Percentiles rank a stretch among this genome's conserved stretches.
These are phyloP conservation scores for Penicillium hordei DNA, from an alignment of 2,329 filamentous ascomycete genomes.

Conservation along the genomic window DNA sequence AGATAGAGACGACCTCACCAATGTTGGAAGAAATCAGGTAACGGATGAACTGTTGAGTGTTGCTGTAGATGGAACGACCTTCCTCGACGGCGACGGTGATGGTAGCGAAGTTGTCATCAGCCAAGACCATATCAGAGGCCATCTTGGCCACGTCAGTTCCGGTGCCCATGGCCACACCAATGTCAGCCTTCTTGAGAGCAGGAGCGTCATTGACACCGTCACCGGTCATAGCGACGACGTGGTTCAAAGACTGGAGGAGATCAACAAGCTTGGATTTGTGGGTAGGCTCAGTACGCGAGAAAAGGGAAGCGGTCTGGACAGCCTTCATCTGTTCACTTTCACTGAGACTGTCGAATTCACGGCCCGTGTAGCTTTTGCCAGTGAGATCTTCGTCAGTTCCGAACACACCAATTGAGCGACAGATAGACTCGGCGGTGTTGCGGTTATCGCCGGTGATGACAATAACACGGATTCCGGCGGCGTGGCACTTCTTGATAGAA, in stretches of 20 bases:
- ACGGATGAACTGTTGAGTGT: slow-evolving; percentile 98
- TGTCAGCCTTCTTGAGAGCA: slow-evolving; percentile 96
- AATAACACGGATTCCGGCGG: slow-evolving; percentile 92
- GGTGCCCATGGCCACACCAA: slow-evolving; percentile 97
- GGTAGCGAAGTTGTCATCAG: slow-evolving; percentile 98
- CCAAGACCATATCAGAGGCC: slow-evolving; percentile 96
- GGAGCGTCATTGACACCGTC: slow-evolving; percentile 98
- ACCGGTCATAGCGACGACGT: slow-evolving; percentile 98
- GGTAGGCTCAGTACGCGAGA: slow-evolving; percentile 90
- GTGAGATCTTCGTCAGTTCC: slow-evolving; percentile 74
- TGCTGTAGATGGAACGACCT: slow-evolving; percentile 98
- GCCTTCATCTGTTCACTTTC: slow-evolving; percentile 78
- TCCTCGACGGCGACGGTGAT: slow-evolving; percentile 96
- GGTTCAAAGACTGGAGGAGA: slow-evolving; percentile 84
- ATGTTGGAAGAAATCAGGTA: slow-evolving; percentile 99
- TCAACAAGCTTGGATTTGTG: slow-evolving; percentile 99
- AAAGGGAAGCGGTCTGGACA: slow-evolving; percentile 81
- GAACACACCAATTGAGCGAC: slow-evolving; percentile 95
- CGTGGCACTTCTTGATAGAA: slow-evolving; percentile 84
- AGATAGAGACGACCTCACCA: slow-evolving; percentile 97
- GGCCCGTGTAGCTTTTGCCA: slow-evolving; percentile 92
- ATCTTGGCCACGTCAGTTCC: slow-evolving; percentile 96
- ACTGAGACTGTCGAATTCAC: slow-evolving; percentile 86
- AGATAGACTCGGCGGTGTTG: slow-evolving; percentile 96
- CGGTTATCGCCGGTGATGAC: slow-evolving; percentile 98